phyloP scores from a whole-genome alignment of 1,284 basidiomycete genomes.

The Sutorius eximius region DNA sequence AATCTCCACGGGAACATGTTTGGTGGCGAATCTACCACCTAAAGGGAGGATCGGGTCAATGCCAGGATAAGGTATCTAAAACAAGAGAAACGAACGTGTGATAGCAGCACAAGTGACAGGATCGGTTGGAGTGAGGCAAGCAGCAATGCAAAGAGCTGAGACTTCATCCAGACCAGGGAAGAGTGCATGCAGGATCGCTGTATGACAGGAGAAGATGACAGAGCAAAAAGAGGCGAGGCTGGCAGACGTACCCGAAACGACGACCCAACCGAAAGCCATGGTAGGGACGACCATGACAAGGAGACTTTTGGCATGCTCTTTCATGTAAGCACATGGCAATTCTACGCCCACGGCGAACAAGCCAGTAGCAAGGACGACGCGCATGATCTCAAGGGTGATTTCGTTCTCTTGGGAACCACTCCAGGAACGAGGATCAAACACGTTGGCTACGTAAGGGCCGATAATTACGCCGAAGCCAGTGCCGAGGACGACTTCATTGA shows the following conservation, averaged over 20 bases:
- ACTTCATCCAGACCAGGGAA: constrained; percentile 71
- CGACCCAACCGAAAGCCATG: constrained; percentile 76
- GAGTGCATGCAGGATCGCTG: constrained; percentile 61
- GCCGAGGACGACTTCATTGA: constrained; percentile 92
- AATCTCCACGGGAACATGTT: constrained; percentile 84
- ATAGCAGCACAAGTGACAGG: constrained; percentile 67
- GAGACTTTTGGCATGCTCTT: constrained; percentile 58
- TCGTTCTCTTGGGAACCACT: constrained; percentile 50
- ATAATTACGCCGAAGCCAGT: constrained; percentile 75
- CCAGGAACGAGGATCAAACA: constrained; percentile 85
- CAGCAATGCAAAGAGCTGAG: constrained; percentile 82
- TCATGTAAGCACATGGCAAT: constrained; percentile 66
- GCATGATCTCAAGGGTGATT: constrained; percentile 79
- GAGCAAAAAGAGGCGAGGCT: background rate
- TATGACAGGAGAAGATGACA: background rate
- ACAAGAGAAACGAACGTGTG: constrained; percentile 26
- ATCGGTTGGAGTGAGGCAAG: constrained; percentile 93
- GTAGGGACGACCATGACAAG: constrained; percentile 71
- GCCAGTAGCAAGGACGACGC: constrained; percentile 67
- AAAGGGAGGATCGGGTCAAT: constrained; percentile 42
- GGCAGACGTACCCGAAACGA: constrained; percentile 53
- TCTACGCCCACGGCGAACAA: constrained; percentile 77
- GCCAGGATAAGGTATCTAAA: background rate
- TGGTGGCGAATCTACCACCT: constrained; percentile 87
- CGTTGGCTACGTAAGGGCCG: constrained; percentile 71